A percentile compares a stretch with the other conserved stretches of the same genome.
Evolutionary conservation across 2,329 filamentous ascomycete species (phyloP).

Genomic region (Rhynchosporium agropyri): DNA sequence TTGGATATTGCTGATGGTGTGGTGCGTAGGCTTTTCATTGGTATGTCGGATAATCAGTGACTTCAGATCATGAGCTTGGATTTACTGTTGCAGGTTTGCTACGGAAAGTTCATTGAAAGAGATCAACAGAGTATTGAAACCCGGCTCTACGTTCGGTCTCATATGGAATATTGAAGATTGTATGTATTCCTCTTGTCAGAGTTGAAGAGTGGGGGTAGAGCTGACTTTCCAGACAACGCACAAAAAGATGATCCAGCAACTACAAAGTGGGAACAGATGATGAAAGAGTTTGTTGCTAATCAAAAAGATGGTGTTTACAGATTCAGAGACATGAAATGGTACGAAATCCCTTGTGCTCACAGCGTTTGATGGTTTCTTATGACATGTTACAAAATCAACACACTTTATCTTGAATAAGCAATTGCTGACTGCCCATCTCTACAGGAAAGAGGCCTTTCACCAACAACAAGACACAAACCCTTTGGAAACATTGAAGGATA

Average conservation of each 20-base stretch:
- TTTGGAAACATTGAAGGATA: constrained; percentile 52
- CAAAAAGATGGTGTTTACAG: constrained; percentile 61
- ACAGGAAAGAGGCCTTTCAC: constrained; percentile 61
- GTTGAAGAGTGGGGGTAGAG: not conserved
- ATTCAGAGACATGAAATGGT: constrained; percentile 65
- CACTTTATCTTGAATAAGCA: no score
- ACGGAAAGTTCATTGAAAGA: constrained; percentile 63
- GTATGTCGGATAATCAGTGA: constrained; percentile 18
- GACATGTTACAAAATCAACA: no score
- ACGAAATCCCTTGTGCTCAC: no score
- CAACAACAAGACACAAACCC: constrained; percentile 57
- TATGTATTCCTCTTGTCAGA: constrained; percentile 43
- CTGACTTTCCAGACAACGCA: constrained; percentile 59
- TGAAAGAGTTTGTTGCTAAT: constrained; percentile 62
- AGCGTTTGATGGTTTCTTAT: no score
- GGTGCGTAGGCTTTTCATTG: constrained; percentile 52
- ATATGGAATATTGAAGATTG: constrained; percentile 78
- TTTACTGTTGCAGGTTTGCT: constrained; percentile 61
- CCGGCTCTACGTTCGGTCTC: constrained; percentile 61
- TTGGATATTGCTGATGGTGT: constrained; percentile 19
- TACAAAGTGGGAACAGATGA: constrained; percentile 61
- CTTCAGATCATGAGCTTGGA: not conserved
- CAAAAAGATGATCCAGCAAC: constrained; percentile 57
- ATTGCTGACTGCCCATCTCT: no score
- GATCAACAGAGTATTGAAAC: constrained; percentile 67